phyloP scores from a whole-genome alignment of 2,329 filamentous ascomycete species.

The Rasamsonia emersonii region DNA sequence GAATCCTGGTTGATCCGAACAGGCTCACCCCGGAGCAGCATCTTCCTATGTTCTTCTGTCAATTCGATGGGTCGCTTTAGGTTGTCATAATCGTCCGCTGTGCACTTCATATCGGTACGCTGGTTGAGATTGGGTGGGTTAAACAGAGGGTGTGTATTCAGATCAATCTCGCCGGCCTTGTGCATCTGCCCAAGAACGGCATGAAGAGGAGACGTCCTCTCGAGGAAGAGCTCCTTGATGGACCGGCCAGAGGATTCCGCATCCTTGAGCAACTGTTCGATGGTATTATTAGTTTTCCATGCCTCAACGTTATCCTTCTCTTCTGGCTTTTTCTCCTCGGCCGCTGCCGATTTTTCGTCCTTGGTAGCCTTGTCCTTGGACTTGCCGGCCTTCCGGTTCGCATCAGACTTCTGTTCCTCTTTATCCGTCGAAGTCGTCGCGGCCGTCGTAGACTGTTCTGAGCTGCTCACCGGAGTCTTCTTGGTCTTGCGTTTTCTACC shows the following conservation, averaged over 20 bases:
- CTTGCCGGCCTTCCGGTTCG: conserved; percentile 15
- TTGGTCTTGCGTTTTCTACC: conserved; percentile 54
- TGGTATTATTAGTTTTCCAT: conserved; percentile 32
- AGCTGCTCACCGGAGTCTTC: conserved; percentile 28
- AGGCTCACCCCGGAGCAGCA: conserved; percentile 32
- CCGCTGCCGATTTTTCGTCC: conserved; percentile 13
- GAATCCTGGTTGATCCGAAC: conserved; percentile 30
- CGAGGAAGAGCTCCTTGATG: conserved; percentile 34
- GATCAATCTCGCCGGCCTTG: conserved; percentile 26
- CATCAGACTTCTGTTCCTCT: conserved; percentile 15
- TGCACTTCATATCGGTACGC: conserved; percentile 35
- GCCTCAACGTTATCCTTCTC: conserved; percentile 18
- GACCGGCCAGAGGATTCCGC: conserved; percentile 24
- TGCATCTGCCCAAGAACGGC: conserved; percentile 31
- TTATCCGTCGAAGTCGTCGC: conserved; percentile 15
- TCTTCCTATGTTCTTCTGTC: conserved; percentile 34
- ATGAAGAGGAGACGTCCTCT: conserved; percentile 30
- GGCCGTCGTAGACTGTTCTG: conserved; percentile 11
- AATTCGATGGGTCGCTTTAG: conserved; percentile 31
- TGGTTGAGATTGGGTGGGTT: conserved; percentile 33
- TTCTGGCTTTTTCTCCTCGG: conserved; percentile 14
- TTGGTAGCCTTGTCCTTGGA: conserved; percentile 16
- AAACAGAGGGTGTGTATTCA: conserved; percentile 31
- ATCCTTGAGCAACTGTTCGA: conserved; percentile 32
- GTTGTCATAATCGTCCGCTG: conserved; percentile 30